These are phyloP conservation scores for Malus hybrid DNA, from an alignment of 331 rosid species.

Conservation along the genomic window DNA sequence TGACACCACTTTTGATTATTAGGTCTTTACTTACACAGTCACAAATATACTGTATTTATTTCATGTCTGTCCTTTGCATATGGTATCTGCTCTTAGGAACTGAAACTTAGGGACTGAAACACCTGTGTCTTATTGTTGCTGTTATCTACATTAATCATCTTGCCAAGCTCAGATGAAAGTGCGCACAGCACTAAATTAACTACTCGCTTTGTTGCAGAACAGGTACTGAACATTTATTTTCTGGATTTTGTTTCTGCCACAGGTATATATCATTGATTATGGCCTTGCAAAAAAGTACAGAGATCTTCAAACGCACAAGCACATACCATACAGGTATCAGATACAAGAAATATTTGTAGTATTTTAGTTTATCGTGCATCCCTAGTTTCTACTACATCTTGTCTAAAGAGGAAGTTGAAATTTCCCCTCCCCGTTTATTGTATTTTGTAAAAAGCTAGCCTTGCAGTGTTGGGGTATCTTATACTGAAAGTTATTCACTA, in stretches of 20 bases:
- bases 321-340: conserved; percentile 90
- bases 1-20: not conserved
- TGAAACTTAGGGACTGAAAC: not conserved
- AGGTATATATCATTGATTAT: conserved; percentile 95
- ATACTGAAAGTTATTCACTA: not conserved
- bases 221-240: conserved; percentile 2
- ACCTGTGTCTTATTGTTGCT: not conserved
- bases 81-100: not conserved
- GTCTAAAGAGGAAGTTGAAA: not conserved
- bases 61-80: not conserved
- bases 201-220: not conserved
- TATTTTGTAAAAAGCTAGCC: not conserved
- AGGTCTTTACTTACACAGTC: not conserved
- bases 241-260: conserved; percentile 18
- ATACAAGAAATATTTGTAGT: conserved; percentile 6
- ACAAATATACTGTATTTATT: not conserved
- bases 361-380: conserved; percentile 12
- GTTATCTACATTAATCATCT: not conserved
- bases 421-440: not conserved
- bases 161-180: not conserved
- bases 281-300: conserved; percentile 95
- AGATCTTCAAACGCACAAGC: conserved; percentile 99
- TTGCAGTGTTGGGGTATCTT: too few relatives aligned
- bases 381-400: not conserved
- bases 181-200: not conserved